Percentiles rank a stretch among this genome's conserved stretches.
These are phyloP conservation scores for Leishmania major DNA, from an alignment of 208 protist species.

Conservation along the genomic window DNA sequence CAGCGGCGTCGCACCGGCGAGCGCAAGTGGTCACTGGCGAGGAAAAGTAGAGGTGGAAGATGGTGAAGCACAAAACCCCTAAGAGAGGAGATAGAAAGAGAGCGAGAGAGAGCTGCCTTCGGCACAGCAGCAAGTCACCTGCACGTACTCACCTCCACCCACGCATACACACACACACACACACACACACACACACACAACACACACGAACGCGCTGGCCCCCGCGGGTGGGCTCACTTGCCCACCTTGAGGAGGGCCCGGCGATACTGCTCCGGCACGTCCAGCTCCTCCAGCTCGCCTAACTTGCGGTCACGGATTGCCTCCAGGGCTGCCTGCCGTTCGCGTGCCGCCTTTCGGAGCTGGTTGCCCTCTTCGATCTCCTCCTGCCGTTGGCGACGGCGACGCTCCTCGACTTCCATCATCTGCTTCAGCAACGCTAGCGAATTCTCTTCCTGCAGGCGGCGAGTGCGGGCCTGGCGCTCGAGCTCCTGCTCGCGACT, in stretches of 20 bases:
- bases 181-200: not conserved
- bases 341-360: slow-evolving; percentile 62
- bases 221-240: slow-evolving; percentile 24
- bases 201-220: not conserved
- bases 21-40: not conserved
- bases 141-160: not conserved
- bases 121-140: not conserved
- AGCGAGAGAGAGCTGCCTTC: not conserved
- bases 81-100: not conserved
- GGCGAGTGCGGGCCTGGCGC: slow-evolving; percentile 51
- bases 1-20: not conserved
- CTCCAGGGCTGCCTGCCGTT: slow-evolving; percentile 86
- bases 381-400: slow-evolving; percentile 84
- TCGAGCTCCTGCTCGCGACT: slow-evolving; percentile 76
- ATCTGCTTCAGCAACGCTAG: slow-evolving; percentile 89
- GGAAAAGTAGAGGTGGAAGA: not conserved
- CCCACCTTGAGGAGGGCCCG: slow-evolving; percentile 59
- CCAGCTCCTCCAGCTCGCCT: slow-evolving; percentile 70
- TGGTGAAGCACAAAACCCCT: not conserved
- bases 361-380: slow-evolving; percentile 91
- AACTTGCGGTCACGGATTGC: slow-evolving; percentile 86
- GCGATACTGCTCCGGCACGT: slow-evolving; percentile 83
- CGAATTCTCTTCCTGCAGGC: slow-evolving; percentile 84
- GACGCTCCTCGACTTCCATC: slow-evolving; percentile 89
- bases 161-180: not conserved